These are phyloP conservation scores for Suillus discolor DNA, from an alignment of 768 basidiomycete genomes.

Conservation along the genomic window DNA sequence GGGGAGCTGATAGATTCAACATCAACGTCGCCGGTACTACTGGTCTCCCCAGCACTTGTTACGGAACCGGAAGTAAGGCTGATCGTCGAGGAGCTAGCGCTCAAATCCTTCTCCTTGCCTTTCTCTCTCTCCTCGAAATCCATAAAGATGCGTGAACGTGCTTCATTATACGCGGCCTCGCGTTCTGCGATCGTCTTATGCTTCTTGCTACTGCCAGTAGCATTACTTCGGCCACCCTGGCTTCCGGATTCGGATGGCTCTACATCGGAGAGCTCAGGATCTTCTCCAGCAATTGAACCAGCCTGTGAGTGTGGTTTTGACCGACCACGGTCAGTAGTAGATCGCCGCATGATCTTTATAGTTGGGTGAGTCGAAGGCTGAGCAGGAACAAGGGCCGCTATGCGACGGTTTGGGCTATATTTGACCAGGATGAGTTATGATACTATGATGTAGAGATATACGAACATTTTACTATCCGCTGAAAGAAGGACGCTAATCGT, in stretches of 20 bases:
- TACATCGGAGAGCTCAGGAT: slow-evolving; percentile 74
- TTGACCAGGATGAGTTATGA: slow-evolving; percentile 18
- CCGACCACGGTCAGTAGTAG: slow-evolving; percentile 51
- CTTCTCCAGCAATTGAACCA: slow-evolving; percentile 73
- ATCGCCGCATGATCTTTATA: slow-evolving; percentile 87
- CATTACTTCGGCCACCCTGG: slow-evolving; percentile 66
- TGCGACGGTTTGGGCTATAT: slow-evolving; percentile 64
- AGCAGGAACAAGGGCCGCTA: slow-evolving; percentile 77
- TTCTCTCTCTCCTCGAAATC: slow-evolving; percentile 72
- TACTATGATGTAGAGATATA: slow-evolving; percentile 12
- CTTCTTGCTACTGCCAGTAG: slow-evolving; percentile 64
- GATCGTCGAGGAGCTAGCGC: slow-evolving; percentile 74
- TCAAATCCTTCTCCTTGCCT: slow-evolving; percentile 71
- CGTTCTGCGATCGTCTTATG: slow-evolving; percentile 82
- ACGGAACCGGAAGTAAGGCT: slow-evolving; percentile 73
- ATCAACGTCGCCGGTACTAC: slow-evolving; percentile 66
- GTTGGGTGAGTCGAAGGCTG: slow-evolving; percentile 72
- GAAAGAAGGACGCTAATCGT: slow-evolving; percentile 58
- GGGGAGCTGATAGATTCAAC: slow-evolving; percentile 66
- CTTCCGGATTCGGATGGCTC: slow-evolving; percentile 85
- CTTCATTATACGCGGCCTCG: slow-evolving; percentile 88
- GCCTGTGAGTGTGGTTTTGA: slow-evolving; percentile 69
- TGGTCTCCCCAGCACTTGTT: slow-evolving; percentile 54
- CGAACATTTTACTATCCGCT: slow-evolving; percentile 77
- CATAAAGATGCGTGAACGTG: slow-evolving; percentile 85